Base-by-base conservation (phyloP, 805 yeast species). In the Barnettozyma populi region DNA sequence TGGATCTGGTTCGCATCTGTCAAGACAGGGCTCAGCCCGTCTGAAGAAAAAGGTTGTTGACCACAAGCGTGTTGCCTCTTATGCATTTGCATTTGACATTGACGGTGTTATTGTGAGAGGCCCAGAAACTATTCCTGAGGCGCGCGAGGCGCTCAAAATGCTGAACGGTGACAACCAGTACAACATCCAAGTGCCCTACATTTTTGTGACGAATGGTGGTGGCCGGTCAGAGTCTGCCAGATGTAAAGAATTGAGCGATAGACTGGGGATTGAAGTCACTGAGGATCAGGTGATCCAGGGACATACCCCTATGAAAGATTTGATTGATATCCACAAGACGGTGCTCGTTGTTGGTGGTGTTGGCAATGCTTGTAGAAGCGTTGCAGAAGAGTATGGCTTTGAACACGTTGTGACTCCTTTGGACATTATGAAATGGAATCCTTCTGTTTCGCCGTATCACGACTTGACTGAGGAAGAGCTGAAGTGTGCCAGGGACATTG, bases 61-160 rank as follows among this genome's bases (percentile, higher is more conserved):
- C 60, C 92, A 85, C 62, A 77, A 70, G 36, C 72, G 92, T 61
- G 82, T 85, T 36, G 90, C 90, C 1, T 80, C 86, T 2, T 85
- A 85, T 61, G 96, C 96, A 2, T 89, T 89, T 71, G 94, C 95
- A 36, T 89, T 90, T 64, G 96, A 90, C 68, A 89, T 89, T 47
- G 97, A 89, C 63, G 97, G 97, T 39, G 97, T 89, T 41, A 79
- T 89, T 41, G 81, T 89, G 53, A 75, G 86, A 51, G 96, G 96
- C 14, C 90, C 94, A 2, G 79, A 84, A 45, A 84, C 92, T 7
- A 84, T 89, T 42, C 90, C 94, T 0, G 83, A 85, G 59, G 95
- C 95, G 1, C 76, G 73, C 14, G 76, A 80, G 52, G 95, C 96
- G 7, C 67, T 89, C 55, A 74, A 75, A 52, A 62, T 85, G 71